Evolutionary conservation across 2,329 filamentous ascomycete species (phyloP).

Genomic region (Neopestalotiopsis sp.): DNA sequence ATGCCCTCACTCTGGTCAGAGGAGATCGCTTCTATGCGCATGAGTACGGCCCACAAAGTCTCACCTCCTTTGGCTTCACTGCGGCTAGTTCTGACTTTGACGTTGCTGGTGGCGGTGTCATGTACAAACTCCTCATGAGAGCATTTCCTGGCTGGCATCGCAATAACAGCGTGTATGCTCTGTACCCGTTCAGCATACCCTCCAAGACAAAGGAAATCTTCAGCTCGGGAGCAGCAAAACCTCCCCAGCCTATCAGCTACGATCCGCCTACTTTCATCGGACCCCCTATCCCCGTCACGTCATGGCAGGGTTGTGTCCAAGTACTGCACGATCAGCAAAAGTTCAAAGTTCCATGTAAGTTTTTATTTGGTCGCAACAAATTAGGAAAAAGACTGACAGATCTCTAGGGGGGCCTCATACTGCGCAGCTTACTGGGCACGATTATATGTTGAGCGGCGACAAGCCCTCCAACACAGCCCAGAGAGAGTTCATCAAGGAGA

Average conservation of each 20-base stretch:
- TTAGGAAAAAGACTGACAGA: not conserved
- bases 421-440: not conserved
- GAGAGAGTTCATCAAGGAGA: not conserved
- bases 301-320: not conserved
- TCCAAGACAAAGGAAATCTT: not conserved
- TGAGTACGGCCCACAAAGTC: not conserved
- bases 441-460: not conserved
- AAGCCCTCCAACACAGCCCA: not conserved
- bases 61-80: not conserved
- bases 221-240: not conserved
- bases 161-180: slow-evolving; percentile 2
- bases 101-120: not conserved
- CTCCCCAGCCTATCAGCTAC: not conserved
- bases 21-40: slow-evolving; percentile 55
- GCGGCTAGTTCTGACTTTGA: not conserved
- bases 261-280: not conserved
- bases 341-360: slow-evolving; percentile 1
- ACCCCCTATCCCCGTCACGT: not conserved
- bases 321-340: not conserved
- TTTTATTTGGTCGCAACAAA: not conserved
- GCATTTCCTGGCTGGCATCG: not conserved
- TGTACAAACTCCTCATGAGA: slow-evolving; percentile 5
- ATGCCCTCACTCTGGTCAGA: slow-evolving; percentile 63
- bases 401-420: not conserved
- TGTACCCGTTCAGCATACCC: not conserved